Evolutionary conservation across 2,329 filamentous ascomycete species (phyloP), one percentile per base, ranked within the genome.

Genomic region (Talaromyces marneffei): DNA sequence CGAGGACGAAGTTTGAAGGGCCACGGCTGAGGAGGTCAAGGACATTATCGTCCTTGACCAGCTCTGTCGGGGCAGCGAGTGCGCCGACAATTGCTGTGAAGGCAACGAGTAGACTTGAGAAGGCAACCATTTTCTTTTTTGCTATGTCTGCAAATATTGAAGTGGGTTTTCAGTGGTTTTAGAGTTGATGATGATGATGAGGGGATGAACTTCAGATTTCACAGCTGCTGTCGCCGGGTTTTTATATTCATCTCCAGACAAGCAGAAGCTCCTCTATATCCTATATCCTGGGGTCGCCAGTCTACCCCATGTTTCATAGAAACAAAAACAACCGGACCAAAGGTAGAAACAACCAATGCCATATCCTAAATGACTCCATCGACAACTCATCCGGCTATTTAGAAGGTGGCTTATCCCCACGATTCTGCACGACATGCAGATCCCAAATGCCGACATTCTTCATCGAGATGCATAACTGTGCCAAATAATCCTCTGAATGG

Each of bases 71-170:
- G 1, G 48, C 58, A 18, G 58, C 58, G 33, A 60, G 58, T n/a
- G 58, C 35, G 18, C 46, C 50, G 1, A 18, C 18, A 25, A 48
- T 29, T 10, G 27, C 29, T 29, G 39, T 25, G 9, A 60, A 20
- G 29, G 39, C 27, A 27, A 42, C 20, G 14, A 60, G 5, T 20
- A 60, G 39, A 14, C 46, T 54, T 20, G 58, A 55, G 20, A 55
- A 27, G 20, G 58, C n/a, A 37, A 60, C 48, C 58, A 60, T 60
- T 18, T 60, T 60, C 48, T 50, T 55, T 60, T 18, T 60, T 60
- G 44, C 25, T 27, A 16, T 27, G 5, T 44, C 9, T 23, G 39
- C 18, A 40, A 18, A 4, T 4, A 25, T 44, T 23, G 40, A 44
- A 23, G 20, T 23, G 3, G 4, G 9, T 31, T 12, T 48, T n/a